Evolutionary conservation across 202 grass and related monocot species (phyloP).

Genomic region (Setaria viridis): DNA sequence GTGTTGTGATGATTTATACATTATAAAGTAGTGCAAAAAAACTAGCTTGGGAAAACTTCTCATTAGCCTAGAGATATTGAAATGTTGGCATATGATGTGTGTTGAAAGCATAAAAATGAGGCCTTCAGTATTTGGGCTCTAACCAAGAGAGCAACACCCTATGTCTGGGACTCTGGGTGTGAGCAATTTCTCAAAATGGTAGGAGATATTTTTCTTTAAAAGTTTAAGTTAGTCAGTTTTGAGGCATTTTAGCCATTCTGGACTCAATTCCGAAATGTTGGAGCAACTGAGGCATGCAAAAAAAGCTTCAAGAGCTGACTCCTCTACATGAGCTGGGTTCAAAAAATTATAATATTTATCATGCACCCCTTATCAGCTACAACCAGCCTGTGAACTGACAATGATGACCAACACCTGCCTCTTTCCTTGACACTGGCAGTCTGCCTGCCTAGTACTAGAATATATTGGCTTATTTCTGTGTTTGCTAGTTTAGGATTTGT

Average conservation of each 20-base stretch:
- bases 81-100: neutral
- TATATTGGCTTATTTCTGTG: neutral
- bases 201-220: neutral
- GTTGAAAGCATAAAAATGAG: neutral
- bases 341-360: neutral
- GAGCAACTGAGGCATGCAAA: neutral
- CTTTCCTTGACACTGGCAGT: neutral
- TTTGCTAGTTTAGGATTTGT: neutral
- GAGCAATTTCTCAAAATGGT: neutral
- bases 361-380: neutral
- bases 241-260: neutral
- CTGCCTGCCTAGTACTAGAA: neutral
- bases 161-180: neutral
- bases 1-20: neutral
- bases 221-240: neutral
- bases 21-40: neutral
- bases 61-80: constrained; percentile 1
- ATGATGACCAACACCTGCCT: neutral
- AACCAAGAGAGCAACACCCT: neutral
- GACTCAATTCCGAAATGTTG: neutral
- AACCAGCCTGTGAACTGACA: neutral
- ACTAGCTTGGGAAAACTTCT: constrained; percentile 3
- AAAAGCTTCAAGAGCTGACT: neutral
- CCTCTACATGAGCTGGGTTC: neutral
- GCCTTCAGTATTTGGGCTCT: neutral